Conservation (phyloP, 1,284 basidiomycete genomes). For the Ceratobasidium sp. region DNA sequence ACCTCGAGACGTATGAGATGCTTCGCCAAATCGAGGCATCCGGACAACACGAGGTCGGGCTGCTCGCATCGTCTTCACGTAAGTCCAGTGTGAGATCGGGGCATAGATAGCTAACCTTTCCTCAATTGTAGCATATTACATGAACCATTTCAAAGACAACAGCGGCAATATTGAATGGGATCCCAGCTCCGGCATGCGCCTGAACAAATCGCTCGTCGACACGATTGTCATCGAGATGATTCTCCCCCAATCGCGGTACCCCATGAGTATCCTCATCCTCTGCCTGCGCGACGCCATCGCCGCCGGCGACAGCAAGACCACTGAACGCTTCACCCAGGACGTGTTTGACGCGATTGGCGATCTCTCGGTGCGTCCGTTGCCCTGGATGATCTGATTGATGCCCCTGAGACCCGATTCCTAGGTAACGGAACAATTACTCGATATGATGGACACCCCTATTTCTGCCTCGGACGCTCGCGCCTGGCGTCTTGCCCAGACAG, state of each 20-base stretch:
- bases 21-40: slow-evolving; percentile 42
- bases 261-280: slow-evolving; percentile 46
- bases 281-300: slow-evolving; percentile 47
- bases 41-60: slow-evolving; percentile 41
- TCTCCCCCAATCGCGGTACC: slow-evolving; percentile 47
- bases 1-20: slow-evolving; percentile 38
- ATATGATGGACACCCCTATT: slow-evolving; percentile 48
- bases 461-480: slow-evolving; percentile 41
- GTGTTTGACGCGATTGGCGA: slow-evolving; percentile 50
- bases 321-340: slow-evolving; percentile 44
- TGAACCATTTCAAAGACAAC: slow-evolving; percentile 39
- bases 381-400: slow-evolving; percentile 18
- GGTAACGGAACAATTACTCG: slow-evolving; percentile 46
- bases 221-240: slow-evolving; percentile 49
- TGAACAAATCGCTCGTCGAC: slow-evolving; percentile 48
- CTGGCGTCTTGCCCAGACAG: slow-evolving; percentile 36
- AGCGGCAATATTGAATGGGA: slow-evolving; percentile 30
- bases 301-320: slow-evolving; percentile 34
- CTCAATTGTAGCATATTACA: slow-evolving; percentile 21
- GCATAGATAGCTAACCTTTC: background rate
- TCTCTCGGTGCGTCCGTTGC: slow-evolving; percentile 42
- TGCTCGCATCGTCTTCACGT: slow-evolving; percentile 38
- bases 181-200: slow-evolving; percentile 35
- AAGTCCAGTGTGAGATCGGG: background rate
- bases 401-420: slow-evolving; percentile 7